phyloP scores from a whole-genome alignment of 2,329 filamentous ascomycete species.

The Delphinella strobiligena region DNA sequence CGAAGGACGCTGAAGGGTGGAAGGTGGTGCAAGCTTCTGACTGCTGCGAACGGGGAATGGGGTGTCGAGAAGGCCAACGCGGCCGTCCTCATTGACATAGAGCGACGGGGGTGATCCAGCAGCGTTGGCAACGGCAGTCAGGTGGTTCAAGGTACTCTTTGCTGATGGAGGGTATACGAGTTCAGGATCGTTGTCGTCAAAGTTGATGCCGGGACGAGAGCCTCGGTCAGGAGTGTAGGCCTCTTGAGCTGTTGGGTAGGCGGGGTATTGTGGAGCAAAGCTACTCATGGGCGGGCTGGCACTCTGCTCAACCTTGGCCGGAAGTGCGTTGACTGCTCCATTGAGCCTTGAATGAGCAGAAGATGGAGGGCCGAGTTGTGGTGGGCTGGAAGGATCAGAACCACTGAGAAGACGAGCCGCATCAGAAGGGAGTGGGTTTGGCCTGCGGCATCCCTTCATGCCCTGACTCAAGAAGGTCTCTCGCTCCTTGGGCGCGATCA shows the following conservation, averaged over 20 bases:
- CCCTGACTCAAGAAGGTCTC: constrained; percentile 77
- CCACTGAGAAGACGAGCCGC: constrained; percentile 16
- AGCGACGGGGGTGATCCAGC: constrained; percentile 25
- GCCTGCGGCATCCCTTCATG: constrained; percentile 30
- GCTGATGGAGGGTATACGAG: constrained; percentile 13
- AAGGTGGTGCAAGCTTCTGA: constrained; percentile 65
- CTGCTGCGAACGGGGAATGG: constrained; percentile 25
- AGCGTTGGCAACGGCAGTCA: constrained; percentile 24
- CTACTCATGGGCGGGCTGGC: constrained; percentile 31
- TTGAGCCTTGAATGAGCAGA: constrained; percentile 4
- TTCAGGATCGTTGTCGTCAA: constrained; percentile 12
- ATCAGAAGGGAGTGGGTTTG: constrained; percentile 16
- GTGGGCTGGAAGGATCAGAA: constrained; percentile 16
- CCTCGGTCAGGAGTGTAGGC: constrained; percentile 44
- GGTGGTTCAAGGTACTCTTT: constrained; percentile 15
- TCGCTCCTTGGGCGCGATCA: constrained; percentile 69
- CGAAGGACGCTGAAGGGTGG: constrained; percentile 68
- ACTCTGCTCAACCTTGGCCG: constrained; percentile 12
- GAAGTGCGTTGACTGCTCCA: constrained; percentile 5
- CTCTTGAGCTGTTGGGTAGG: constrained; percentile 37
- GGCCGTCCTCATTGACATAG: constrained; percentile 24
- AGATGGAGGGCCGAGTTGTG: constrained; percentile 46
- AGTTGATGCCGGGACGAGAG: constrained; percentile 25
- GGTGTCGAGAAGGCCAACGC: constrained; percentile 22
- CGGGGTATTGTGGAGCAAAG: constrained; percentile 16